A percentile compares a stretch with the other conserved stretches of the same genome.
Evolutionary conservation across 2,329 filamentous ascomycete genomes (phyloP).

Genomic region (Clonostachys byssicola): DNA sequence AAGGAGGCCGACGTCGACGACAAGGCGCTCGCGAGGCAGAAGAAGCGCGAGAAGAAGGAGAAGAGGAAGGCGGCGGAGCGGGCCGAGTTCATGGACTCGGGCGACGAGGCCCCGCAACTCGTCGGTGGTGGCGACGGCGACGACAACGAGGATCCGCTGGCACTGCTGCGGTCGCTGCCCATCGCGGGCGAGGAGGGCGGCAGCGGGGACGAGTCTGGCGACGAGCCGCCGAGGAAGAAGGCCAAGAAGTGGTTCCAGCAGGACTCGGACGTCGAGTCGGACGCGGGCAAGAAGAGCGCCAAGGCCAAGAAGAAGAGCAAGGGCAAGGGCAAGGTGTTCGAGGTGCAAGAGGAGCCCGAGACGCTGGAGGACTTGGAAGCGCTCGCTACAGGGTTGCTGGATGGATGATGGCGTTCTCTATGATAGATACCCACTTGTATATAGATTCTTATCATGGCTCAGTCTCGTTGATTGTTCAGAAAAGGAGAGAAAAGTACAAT

Average conservation of each 20-base stretch:
- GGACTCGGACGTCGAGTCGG: constrained; percentile 61
- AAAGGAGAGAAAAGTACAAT: too few relatives aligned
- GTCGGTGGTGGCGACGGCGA: constrained; percentile 23
- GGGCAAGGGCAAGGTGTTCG: constrained; percentile 51
- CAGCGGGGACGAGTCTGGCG: constrained; percentile 20
- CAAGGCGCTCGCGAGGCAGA: constrained; percentile 75
- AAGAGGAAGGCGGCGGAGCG: constrained; percentile 65
- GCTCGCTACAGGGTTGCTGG: constrained; percentile 67
- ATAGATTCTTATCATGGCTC: too few relatives aligned
- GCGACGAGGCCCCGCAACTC: constrained; percentile 22
- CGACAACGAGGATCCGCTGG: constrained; percentile 47
- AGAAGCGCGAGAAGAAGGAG: constrained; percentile 70
- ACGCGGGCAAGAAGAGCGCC: constrained; percentile 26
- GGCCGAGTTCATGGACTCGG: constrained; percentile 25
- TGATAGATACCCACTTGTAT: too few relatives aligned
- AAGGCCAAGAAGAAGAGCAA: constrained; percentile 28
- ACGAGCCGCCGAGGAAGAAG: constrained; percentile 46
- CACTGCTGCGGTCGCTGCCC: constrained; percentile 54
- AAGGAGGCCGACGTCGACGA: constrained; percentile 74
- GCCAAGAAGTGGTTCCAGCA: constrained; percentile 78
- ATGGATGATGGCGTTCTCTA: too few relatives aligned
- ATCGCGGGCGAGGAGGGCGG: constrained; percentile 28
- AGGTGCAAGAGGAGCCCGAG: constrained; percentile 65
- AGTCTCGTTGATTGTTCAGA: too few relatives aligned
- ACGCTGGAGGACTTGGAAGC: constrained; percentile 77